Evolutionary conservation across 805 yeast genomes (phyloP), one percentile per base, ranked within the genome.

Genomic region (Ogataea ganodermae): DNA sequence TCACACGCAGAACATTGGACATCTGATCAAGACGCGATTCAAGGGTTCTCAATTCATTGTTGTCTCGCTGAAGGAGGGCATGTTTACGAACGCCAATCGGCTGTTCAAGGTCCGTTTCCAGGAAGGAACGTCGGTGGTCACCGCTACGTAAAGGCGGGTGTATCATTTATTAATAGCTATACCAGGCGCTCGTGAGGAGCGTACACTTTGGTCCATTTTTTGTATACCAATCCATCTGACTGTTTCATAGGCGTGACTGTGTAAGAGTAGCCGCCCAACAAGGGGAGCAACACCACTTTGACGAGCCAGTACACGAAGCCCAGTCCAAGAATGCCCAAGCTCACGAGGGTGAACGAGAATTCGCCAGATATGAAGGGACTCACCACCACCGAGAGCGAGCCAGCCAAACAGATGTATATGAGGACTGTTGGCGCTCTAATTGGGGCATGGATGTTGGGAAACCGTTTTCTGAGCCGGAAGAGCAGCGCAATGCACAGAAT

Each of bases 1-100:
- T 49, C 99, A 94, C 64, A 94, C 99, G 1, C 98, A 94, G 66
- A 94, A 94, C 61, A 94, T 94, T 60, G 99, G 99, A 3, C 96
- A 89, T 61, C 74, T 94, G 64, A 94, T 94, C 67, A 94, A 92
- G 69, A 92, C 97, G 0, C 74, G 96, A 57, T 94, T 94, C 70
- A 86, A 88, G 66, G 97, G 96, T 0, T 87, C 97, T 2, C 99
- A 94, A 64, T 94, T 94, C 65, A 92, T 94, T 54, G 96, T 94
- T 41, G 99, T 94, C 18, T 89, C 97, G 22, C 80, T 94, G 70
- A 94, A 94, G 63, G 99, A 94, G 67, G 99, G 98, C 12, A 89
- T 94, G 96, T 94, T 94, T 63, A 86, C 96, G 8, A 94, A 94
- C 68, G 99, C 99, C 7, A 95, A 95, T 63, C 76, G 96, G 53